Percentiles rank a stretch among this genome's conserved stretches.
These are phyloP conservation scores for Fragilariopsis cylindrus DNA, from an alignment of 108 stramenopile genomes.

Conservation along the genomic window DNA sequence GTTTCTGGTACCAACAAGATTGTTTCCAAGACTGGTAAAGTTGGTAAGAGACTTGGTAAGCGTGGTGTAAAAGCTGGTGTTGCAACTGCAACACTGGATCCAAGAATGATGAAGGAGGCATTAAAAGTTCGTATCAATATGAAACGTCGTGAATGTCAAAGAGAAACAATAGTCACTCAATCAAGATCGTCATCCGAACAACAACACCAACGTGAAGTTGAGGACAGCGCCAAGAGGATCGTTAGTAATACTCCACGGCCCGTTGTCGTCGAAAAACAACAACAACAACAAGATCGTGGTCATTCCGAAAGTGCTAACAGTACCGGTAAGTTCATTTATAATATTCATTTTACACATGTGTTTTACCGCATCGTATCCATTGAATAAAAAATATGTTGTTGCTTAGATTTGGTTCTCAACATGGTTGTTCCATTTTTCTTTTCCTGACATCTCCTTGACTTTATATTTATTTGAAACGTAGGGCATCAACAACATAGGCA, in stretches of 20 bases:
- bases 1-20: constrained; percentile 34
- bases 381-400: too few relatives aligned
- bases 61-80: constrained; percentile 32
- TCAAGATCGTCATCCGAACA: not conserved
- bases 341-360: too few relatives aligned
- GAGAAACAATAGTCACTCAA: constrained; percentile 8
- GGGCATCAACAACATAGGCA: too few relatives aligned
- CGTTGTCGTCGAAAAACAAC: not conserved
- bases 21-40: constrained; percentile 28
- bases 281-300: not conserved
- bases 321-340: too few relatives aligned
- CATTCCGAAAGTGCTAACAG: too few relatives aligned
- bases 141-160: constrained; percentile 37
- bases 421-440: too few relatives aligned
- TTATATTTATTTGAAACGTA: too few relatives aligned
- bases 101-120: constrained; percentile 38
- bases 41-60: constrained; percentile 27
- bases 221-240: not conserved
- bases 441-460: too few relatives aligned
- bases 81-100: constrained; percentile 40
- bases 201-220: not conserved
- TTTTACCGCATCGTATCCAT: too few relatives aligned
- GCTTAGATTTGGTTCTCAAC: too few relatives aligned
- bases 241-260: not conserved
- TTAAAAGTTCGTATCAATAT: constrained; percentile 18